Evolutionary conservation across 2,329 filamentous ascomycete species (phyloP).

Genomic region (Neonectria faginata): DNA sequence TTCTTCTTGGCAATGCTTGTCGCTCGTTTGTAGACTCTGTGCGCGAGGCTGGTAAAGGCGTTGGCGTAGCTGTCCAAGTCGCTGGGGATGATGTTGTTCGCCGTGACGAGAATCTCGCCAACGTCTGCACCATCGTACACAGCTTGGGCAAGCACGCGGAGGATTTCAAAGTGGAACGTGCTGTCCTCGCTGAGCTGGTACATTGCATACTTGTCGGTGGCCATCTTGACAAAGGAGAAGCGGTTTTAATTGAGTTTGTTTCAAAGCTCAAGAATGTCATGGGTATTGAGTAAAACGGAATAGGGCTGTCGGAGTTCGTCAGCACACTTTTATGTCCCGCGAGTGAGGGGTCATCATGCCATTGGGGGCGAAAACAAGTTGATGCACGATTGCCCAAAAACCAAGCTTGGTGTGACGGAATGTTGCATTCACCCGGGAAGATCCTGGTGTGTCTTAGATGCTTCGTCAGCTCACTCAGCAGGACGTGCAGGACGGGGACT

Average conservation of each 20-base stretch:
- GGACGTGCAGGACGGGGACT: not conserved
- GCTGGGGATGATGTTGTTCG: slow-evolving; percentile 39
- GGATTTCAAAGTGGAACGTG: slow-evolving; percentile 35
- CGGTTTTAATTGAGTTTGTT: not conserved
- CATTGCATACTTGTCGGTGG: not conserved
- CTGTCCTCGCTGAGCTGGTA: slow-evolving; percentile 19
- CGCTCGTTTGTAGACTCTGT: slow-evolving; percentile 33
- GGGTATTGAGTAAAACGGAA: not conserved
- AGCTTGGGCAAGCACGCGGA: slow-evolving; percentile 22
- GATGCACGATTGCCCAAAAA: not conserved
- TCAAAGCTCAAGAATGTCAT: not conserved
- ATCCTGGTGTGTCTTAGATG: not conserved
- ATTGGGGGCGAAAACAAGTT: not conserved
- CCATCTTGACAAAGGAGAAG: not conserved
- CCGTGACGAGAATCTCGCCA: slow-evolving; percentile 48
- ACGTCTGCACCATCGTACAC: slow-evolving; percentile 38
- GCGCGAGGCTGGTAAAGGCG: slow-evolving; percentile 40
- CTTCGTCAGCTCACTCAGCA: not conserved
- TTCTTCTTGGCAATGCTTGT: slow-evolving; percentile 28
- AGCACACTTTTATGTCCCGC: not conserved
- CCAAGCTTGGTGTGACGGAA: not conserved
- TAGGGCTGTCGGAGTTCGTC: not conserved
- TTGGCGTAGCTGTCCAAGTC: slow-evolving; percentile 41
- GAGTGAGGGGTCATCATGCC: not conserved
- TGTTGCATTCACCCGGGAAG: not conserved